Evolutionary conservation across 192 early-diverging fungal genomes (phyloP).

Genomic region (Thoreauomyces humboldtii): DNA sequence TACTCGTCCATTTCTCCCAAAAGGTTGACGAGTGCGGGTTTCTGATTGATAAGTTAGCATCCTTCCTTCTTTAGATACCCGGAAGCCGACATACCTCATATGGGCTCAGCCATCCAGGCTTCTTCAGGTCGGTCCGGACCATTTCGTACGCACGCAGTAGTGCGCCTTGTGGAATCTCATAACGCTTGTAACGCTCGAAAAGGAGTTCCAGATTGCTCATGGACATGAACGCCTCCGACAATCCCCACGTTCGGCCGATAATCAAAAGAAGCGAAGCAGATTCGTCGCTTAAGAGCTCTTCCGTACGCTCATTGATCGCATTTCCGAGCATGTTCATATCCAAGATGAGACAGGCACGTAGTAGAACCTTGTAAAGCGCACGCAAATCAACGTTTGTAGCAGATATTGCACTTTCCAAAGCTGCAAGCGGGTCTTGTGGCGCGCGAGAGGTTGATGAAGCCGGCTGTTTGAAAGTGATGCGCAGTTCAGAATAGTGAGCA

Average conservation of each 20-base stretch:
- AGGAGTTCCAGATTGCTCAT: constrained; percentile 46
- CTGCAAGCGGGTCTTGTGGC: constrained; percentile 4
- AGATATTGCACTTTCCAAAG: constrained; percentile 8
- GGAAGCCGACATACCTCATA: constrained; percentile 29
- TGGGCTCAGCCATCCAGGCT: constrained; percentile 35
- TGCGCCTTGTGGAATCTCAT: constrained; percentile 42
- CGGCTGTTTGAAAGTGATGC: too few species aligned
- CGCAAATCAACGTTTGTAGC: constrained; percentile 36
- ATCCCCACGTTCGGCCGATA: constrained; percentile 36
- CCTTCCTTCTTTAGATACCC: not conserved
- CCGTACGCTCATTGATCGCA: constrained; percentile 36
- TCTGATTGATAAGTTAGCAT: constrained; percentile 16
- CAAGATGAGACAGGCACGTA: constrained; percentile 40
- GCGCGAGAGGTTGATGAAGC: too few species aligned
- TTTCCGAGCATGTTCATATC: constrained; percentile 42
- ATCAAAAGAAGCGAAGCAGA: constrained; percentile 37
- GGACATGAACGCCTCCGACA: constrained; percentile 47
- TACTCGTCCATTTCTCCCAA: constrained; percentile 50
- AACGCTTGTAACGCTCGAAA: constrained; percentile 46
- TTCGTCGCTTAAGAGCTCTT: constrained; percentile 46
- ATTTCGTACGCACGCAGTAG: constrained; percentile 44
- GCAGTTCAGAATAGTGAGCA: too few species aligned
- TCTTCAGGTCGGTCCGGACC: constrained; percentile 42
- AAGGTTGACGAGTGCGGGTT: constrained; percentile 38
- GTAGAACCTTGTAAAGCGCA: constrained; percentile 42